phyloP scores from a whole-genome alignment of 257 asterid species.

The Salvia miltiorrhiza region DNA sequence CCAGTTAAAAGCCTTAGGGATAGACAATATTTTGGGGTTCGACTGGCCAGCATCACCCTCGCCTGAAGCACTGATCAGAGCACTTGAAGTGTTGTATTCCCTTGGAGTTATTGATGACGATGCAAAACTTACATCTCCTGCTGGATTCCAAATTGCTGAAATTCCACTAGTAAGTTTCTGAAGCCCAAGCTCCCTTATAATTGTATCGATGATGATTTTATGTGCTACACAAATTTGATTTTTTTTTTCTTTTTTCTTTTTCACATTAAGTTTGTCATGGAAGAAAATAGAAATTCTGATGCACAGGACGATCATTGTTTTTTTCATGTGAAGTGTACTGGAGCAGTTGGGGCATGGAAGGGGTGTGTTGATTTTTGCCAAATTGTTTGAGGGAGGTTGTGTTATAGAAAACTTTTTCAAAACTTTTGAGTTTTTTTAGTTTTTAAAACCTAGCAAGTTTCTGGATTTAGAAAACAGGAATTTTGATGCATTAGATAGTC shows the following conservation, averaged over 20 bases:
- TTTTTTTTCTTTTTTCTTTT: neutral
- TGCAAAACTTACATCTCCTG: slow-evolving; percentile 88
- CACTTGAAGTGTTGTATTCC: slow-evolving; percentile 89
- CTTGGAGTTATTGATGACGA: slow-evolving; percentile 89
- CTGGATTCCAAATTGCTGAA: slow-evolving; percentile 96
- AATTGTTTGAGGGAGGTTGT: neutral
- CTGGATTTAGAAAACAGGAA: neutral
- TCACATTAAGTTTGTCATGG: neutral
- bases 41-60: slow-evolving; percentile 98
- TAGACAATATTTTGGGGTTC: slow-evolving; percentile 91
- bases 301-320: neutral
- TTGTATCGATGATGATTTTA: slow-evolving; percentile 6
- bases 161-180: slow-evolving; percentile 70
- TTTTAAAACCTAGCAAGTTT: neutral
- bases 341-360: neutral
- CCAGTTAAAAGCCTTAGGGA: slow-evolving; percentile 90
- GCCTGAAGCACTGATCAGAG: slow-evolving; percentile 93
- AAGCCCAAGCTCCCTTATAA: neutral
- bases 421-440: too few species aligned
- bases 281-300: neutral
- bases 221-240: neutral
- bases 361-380: neutral
- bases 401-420: neutral
- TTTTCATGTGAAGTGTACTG: neutral
- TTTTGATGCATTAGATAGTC: neutral